phyloP scores from a whole-genome alignment of 345 rosid species.

The Syzygium grande region DNA sequence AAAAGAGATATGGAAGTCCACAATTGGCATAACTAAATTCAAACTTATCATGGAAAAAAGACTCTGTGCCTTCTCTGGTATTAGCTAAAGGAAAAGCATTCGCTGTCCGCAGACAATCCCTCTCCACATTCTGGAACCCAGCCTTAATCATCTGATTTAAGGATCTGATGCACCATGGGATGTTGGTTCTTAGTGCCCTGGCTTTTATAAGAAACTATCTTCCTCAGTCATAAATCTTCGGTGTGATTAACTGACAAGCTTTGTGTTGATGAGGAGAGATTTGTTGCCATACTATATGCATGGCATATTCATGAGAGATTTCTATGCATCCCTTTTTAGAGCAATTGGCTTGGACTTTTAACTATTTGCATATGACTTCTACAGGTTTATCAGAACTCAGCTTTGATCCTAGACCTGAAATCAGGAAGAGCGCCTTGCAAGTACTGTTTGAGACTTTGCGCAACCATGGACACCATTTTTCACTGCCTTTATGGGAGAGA shows the following conservation, averaged over 20 bases:
- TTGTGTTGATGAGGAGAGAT: neutral
- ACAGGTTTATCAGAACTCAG: constrained; percentile 98
- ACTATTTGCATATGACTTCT: neutral
- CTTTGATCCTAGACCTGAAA: constrained; percentile 96
- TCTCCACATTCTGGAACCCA: neutral
- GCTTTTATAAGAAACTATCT: neutral
- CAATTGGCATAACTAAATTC: neutral
- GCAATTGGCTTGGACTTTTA: neutral
- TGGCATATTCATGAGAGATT: neutral
- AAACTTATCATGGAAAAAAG: neutral
- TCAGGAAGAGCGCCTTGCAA: constrained; percentile 92
- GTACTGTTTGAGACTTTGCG: constrained; percentile 87
- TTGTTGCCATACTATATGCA: neutral
- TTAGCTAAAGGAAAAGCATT: neutral
- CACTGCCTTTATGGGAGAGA: constrained; percentile 81
- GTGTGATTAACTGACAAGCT: neutral
- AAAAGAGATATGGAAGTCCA: neutral
- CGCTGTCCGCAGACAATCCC: neutral
- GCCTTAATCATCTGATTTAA: neutral
- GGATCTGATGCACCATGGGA: neutral
- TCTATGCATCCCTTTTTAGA: neutral
- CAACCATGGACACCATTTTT: constrained; percentile 91
- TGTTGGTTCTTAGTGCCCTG: neutral
- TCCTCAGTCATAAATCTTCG: neutral
- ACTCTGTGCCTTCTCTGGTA: neutral